Conservation (phyloP, 2,329 filamentous ascomycete species). For the Coniochaeta prunicola region DNA sequence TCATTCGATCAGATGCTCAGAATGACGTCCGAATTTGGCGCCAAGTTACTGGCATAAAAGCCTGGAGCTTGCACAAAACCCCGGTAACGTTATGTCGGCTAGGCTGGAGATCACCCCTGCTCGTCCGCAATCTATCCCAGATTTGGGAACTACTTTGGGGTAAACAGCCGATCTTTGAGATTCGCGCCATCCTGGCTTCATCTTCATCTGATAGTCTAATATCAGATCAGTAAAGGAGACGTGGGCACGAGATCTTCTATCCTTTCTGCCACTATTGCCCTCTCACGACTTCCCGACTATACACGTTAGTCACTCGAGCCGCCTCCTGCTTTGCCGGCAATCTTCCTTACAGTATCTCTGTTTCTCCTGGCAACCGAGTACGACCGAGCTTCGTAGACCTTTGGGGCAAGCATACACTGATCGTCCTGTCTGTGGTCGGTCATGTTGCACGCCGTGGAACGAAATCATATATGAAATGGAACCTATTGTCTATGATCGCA, state of each 20-base stretch:
- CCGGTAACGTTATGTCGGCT: background rate
- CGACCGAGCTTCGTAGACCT: background rate
- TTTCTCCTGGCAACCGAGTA: background rate
- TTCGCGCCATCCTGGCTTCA: background rate
- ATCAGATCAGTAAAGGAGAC: background rate
- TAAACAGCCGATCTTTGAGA: background rate
- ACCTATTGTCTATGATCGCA: conserved; percentile 77
- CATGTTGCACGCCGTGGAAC: conserved; percentile 2
- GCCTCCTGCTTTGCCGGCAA: background rate
- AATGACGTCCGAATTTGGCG: background rate
- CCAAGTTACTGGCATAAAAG: background rate
- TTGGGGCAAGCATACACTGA: background rate
- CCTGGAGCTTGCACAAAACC: background rate
- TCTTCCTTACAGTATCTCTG: background rate
- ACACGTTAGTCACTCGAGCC: background rate
- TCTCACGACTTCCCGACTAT: background rate
- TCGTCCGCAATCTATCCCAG: background rate
- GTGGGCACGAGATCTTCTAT: background rate
- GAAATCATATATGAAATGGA: conserved; percentile 53
- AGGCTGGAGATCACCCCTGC: background rate
- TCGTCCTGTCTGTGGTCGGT: background rate
- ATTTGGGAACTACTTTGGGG: background rate
- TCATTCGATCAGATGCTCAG: background rate
- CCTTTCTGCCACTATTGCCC: background rate
- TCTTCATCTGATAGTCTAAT: background rate